Evolutionary conservation across 139 green algal genomes (phyloP).

Genomic region (Volvox africanus): DNA sequence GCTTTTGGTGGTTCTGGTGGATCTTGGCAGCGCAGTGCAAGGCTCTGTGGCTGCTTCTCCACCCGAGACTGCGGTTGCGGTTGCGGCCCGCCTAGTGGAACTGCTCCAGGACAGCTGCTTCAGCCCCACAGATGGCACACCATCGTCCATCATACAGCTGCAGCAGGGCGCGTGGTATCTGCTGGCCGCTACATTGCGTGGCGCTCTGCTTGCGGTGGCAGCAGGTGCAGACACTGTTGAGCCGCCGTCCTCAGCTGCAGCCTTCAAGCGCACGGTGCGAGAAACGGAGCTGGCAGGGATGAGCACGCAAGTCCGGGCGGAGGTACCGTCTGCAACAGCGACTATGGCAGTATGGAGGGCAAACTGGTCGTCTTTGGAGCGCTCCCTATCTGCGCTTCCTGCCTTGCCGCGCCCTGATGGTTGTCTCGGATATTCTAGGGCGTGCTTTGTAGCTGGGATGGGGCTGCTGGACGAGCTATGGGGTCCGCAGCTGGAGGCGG

Average conservation of each 20-base stretch:
- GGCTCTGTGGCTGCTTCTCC: background rate
- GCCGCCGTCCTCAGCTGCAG: no score
- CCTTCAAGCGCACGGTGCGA: no score
- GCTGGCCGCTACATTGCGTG: slow-evolving; percentile 12
- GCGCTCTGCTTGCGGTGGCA: background rate
- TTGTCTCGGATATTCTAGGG: background rate
- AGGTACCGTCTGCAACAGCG: background rate
- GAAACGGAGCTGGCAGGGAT: no score
- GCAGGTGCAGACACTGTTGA: background rate
- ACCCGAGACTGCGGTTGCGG: background rate
- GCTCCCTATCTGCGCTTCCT: background rate
- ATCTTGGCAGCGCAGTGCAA: background rate
- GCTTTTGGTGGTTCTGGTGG: slow-evolving; percentile 17
- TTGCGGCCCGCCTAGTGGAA: background rate
- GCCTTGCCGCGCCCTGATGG: background rate
- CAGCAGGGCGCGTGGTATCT: slow-evolving; percentile 37
- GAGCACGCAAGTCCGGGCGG: background rate
- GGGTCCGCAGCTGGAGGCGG: background rate
- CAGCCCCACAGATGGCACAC: background rate
- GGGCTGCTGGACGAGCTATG: background rate
- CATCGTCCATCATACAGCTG: background rate
- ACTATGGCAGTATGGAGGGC: background rate
- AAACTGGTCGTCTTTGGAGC: background rate
- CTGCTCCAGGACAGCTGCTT: slow-evolving; percentile 15
- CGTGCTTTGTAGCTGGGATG: background rate